Conservation (phyloP, 768 basidiomycete species). For the Austroboletus eburneus region DNA sequence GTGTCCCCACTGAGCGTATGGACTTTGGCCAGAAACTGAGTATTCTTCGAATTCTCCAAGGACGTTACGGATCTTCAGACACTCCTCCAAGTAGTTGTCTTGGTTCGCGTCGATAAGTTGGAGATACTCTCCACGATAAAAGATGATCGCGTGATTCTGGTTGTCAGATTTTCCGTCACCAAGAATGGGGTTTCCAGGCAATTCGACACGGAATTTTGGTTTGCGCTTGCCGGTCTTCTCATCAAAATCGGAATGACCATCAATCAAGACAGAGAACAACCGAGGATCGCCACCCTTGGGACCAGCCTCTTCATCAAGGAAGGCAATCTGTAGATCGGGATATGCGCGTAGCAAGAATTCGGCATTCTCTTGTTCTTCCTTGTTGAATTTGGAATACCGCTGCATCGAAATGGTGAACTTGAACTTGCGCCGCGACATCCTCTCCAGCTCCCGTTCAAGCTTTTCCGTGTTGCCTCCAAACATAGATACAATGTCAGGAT, state of each 20-base stretch:
- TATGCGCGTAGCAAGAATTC: conserved; percentile 97
- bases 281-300: conserved; percentile 83
- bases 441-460: conserved; percentile 91
- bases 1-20: conserved; percentile 94
- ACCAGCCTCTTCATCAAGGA: conserved; percentile 94
- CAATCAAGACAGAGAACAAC: conserved; percentile 90
- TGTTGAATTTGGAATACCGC: conserved; percentile 98
- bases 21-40: conserved; percentile 84
- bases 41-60: conserved; percentile 98
- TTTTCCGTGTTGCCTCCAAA: conserved; percentile 97
- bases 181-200: conserved; percentile 97
- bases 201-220: conserved; percentile 96
- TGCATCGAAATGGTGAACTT: conserved; percentile 99
- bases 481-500: conserved; percentile 93
- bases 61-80: conserved; percentile 96
- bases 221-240: conserved; percentile 84
- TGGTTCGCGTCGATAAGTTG: conserved; percentile 99
- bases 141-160: conserved; percentile 98
- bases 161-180: conserved; percentile 99
- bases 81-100: conserved; percentile 99
- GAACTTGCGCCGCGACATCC: conserved; percentile 97
- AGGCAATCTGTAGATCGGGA: conserved; percentile 97
- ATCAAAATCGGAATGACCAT: conserved; percentile 95
- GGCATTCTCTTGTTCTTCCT: conserved; percentile 97
- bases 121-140: conserved; percentile 98